Conservation (phyloP, 345 rosid genomes). For the Sisymbrium irio region DNA sequence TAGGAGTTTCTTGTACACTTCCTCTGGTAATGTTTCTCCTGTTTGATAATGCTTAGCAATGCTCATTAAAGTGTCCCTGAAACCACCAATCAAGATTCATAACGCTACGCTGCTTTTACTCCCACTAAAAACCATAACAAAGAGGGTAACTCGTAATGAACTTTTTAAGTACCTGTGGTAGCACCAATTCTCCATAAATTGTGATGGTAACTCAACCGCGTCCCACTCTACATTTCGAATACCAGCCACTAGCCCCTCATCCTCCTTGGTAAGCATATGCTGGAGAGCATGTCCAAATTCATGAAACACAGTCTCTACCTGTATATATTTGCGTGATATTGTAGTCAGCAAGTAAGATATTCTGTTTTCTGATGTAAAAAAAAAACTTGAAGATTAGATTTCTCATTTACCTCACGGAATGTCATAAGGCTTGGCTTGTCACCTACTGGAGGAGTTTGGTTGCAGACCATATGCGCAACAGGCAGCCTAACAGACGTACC, state of each 20-base stretch:
- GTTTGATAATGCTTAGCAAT: slow-evolving; percentile 88
- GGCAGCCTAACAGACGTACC: slow-evolving; percentile 33
- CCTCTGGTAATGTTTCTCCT: slow-evolving; percentile 83
- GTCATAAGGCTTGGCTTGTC: slow-evolving; percentile 95
- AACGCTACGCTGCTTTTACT: background rate
- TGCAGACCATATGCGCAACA: slow-evolving; percentile 96
- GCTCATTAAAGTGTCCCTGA: slow-evolving; percentile 89
- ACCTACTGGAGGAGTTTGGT: slow-evolving; percentile 94
- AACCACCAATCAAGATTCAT: slow-evolving; percentile 16
- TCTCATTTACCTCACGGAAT: slow-evolving; percentile 65
- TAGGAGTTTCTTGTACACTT: slow-evolving; percentile 71
- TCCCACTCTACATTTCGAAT: slow-evolving; percentile 90
- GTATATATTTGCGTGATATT: slow-evolving; percentile 20
- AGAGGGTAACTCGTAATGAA: background rate
- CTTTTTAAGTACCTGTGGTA: slow-evolving; percentile 65
- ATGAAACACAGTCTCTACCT: slow-evolving; percentile 97
- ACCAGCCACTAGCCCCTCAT: slow-evolving; percentile 92
- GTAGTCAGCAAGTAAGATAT: background rate
- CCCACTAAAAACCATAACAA: background rate
- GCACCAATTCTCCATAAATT: slow-evolving; percentile 99
- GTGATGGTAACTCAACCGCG: slow-evolving; percentile 92
- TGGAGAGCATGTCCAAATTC: slow-evolving; percentile 98
- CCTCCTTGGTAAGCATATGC: slow-evolving; percentile 90
- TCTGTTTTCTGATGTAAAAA: too few relatives aligned
- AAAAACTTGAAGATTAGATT: background rate